Evolutionary conservation across 2,329 filamentous ascomycete genomes (phyloP), one percentile per base, ranked within the genome.

Genomic region (Cordyceps cateniannulata): DNA sequence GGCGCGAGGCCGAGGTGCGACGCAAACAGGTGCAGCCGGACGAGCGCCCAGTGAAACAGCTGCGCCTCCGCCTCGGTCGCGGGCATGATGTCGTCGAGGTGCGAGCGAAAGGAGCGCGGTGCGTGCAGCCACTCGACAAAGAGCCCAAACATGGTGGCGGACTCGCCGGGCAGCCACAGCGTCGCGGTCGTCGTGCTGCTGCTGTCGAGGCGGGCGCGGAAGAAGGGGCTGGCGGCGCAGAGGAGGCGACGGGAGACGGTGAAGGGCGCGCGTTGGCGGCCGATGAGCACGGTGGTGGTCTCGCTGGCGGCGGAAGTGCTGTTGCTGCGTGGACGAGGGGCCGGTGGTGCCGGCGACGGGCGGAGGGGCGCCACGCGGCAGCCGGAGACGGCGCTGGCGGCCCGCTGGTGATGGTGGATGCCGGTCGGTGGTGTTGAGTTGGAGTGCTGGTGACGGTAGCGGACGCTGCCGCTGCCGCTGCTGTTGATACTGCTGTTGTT

Each of bases 1-100:
- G 74, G 73, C 29, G 77, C 70, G 3, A 84, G 72, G 53, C 75
- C 75, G 65, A 83, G 76, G 59, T 76, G 72, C 3, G 81, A 77
- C 48, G 82, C 83, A 69, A 85, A 85, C 56, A 85, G 74, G 66
- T 85, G 83, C 14, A 85, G 73, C 40, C 78, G 77, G 58, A 85
- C 79, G 7, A 85, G 74, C 62, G 80, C 78, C 80, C 81, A 84
- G 69, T 84, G 82, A 5, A 84, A 72, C 32, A 74, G 38, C 38
- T 42, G 16, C 16, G 38, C 16, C 38, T n/a, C 24, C 65, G 70
- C 66, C 52, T 29, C 54, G 22, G 62, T 71, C 63, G 61, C 64
- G 24, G 71, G 71, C 22, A 63, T 62, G 38, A 65, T 61, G 29
- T 74, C 69, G 62, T 80, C 78, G 62, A 83, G 71, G 63, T 77